Conservation (phyloP, 148 eudicot genomes). For the Beta vulgaris region DNA sequence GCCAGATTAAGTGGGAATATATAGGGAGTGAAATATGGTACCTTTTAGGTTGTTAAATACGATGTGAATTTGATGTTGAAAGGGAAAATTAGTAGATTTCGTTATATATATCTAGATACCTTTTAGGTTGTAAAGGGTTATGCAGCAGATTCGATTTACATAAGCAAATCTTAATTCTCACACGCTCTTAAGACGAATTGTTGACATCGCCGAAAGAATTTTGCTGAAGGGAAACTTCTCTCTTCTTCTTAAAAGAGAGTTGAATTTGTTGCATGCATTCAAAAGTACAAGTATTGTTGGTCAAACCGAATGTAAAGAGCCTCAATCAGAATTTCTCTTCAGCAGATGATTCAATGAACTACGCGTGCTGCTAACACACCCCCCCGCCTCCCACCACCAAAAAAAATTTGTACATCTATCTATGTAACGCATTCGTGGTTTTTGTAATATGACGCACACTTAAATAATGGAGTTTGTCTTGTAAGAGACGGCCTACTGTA, state of each 20-base stretch:
- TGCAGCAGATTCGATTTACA: slow-evolving; percentile 12
- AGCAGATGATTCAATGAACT: neutral
- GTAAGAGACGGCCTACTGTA: no score
- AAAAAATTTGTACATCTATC: no score
- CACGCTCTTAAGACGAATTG: neutral
- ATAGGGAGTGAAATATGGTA: no score
- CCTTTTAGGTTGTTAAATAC: no score
- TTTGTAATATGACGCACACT: no score
- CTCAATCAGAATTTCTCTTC: neutral
- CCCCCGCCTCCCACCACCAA: no score
- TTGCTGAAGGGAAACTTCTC: neutral
- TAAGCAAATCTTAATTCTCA: neutral
- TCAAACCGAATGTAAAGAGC: neutral
- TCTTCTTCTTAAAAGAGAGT: neutral
- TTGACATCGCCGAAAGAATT: slow-evolving; percentile 23
- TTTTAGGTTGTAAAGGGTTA: neutral
- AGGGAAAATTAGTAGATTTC: neutral
- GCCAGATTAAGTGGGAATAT: no score
- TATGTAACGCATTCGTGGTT: no score
- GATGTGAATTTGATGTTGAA: no score
- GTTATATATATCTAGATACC: neutral
- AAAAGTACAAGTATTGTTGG: slow-evolving; percentile 1
- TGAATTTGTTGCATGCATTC: slow-evolving; percentile 1
- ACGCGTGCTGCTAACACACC: no score
- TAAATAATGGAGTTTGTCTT: no score